Base-by-base conservation (phyloP, 768 basidiomycete genomes). In the Hortiboletus campestris region DNA sequence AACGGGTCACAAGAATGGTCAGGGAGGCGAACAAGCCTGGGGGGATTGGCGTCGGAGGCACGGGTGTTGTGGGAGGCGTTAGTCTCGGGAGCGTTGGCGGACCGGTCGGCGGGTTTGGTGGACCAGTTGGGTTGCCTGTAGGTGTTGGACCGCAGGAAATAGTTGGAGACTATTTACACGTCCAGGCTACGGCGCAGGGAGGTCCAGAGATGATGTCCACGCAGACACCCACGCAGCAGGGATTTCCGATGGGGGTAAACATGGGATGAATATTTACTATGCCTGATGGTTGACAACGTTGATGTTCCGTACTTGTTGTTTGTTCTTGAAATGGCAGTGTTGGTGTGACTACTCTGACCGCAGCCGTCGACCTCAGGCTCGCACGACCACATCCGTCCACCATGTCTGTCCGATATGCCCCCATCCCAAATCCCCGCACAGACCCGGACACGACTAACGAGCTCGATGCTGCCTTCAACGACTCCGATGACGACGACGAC, bases 381-480 rank as follows among this genome's bases (percentile, higher is more conserved):
- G 25, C 25, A 25, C 25, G 29, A 58, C 45, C 41, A n/a, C n/a
- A n/a, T n/a, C n/a, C n/a, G n/a, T n/a, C n/a, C n/a, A 28, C 52
- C 59, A 80, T 79, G 79, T 71, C 84, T 62, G 79, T 76, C 61
- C 81, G 83, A 62, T 91, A 91, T 78, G 83, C 84, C 2, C 83
- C 88, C 56, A 72, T 90, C 43, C 84, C 86, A 12, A 84, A 81
- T 60, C 78, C 81, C 20, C 75, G 75, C 62, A 72, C 77, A 17
- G 80, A 81, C 66, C 74, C 72, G 44, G 74, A 78, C 51, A 69
- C 76, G 10, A 74, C 77, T 45, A 68, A 78, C 55, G 87, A 93
- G 75, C 84, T 94, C 82, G 88, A 94, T 66, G 91, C 91, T 22
- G 91, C 93, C 2, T 94, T 94, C 61, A 86, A 86, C 68, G 88